Conservation (phyloP, 768 basidiomycete species). For the Gymnopilus junonius region DNA sequence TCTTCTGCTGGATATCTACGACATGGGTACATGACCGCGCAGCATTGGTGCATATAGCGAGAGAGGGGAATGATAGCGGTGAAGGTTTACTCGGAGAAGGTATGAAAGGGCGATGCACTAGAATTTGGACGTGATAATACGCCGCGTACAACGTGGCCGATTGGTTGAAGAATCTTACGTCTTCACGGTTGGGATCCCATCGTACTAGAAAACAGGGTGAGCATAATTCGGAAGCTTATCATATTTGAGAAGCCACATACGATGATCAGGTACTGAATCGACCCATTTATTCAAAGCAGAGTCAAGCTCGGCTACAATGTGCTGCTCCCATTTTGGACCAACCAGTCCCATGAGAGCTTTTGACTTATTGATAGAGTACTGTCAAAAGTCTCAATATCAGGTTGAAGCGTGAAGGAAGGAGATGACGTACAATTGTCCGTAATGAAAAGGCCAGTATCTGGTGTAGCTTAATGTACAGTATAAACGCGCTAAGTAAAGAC, state of each 20-base stretch:
- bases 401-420: background rate
- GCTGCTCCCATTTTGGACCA: slow-evolving; percentile 67
- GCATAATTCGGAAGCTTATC: background rate
- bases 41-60: slow-evolving; percentile 80
- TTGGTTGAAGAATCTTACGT: slow-evolving; percentile 56
- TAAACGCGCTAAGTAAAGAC: slow-evolving; percentile 59
- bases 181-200: slow-evolving; percentile 56
- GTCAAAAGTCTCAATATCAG: background rate
- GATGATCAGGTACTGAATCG: slow-evolving; percentile 63
- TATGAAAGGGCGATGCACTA: slow-evolving; percentile 81
- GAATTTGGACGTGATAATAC: slow-evolving; percentile 68
- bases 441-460: slow-evolving; percentile 68
- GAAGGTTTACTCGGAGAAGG: slow-evolving; percentile 57
- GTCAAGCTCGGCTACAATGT: slow-evolving; percentile 72
- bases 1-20: slow-evolving; percentile 57
- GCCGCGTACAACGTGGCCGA: slow-evolving; percentile 56
- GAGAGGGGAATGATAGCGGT: slow-evolving; percentile 59
- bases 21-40: slow-evolving; percentile 85
- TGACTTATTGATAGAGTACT: slow-evolving; percentile 88
- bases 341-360: slow-evolving; percentile 67
- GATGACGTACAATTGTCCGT: slow-evolving; percentile 59
- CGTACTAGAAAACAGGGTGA: slow-evolving; percentile 38
- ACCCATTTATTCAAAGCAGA: slow-evolving; percentile 76
- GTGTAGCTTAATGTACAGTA: slow-evolving; percentile 58
- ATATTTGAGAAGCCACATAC: slow-evolving; percentile 36